These are phyloP conservation scores for Fusarium dimerum DNA, from an alignment of 2,329 filamentous ascomycete genomes.

Conservation along the genomic window DNA sequence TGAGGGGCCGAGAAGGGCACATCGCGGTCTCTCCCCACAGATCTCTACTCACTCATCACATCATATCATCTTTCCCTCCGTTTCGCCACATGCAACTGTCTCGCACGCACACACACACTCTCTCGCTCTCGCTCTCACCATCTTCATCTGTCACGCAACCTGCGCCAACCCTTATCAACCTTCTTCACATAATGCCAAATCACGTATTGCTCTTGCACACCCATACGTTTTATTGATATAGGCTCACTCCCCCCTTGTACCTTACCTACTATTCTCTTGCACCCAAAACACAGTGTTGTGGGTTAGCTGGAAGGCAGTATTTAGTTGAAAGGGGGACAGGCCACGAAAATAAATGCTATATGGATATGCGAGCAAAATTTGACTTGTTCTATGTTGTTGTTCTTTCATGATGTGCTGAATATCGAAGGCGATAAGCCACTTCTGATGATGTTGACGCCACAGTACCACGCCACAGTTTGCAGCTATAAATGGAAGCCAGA, in stretches of 20 bases:
- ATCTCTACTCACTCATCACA: slow-evolving; percentile 30
- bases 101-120: too few species aligned
- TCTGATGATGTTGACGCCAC: background rate
- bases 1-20: slow-evolving; percentile 29
- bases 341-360: slow-evolving; percentile 15
- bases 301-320: slow-evolving; percentile 20
- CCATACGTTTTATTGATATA: slow-evolving; percentile 21
- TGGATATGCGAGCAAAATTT: slow-evolving; percentile 3
- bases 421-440: too few species aligned
- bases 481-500: too few species aligned
- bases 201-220: slow-evolving; percentile 31
- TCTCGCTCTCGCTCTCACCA: slow-evolving; percentile 23
- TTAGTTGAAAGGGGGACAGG: slow-evolving; percentile 17
- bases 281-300: slow-evolving; percentile 15
- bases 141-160: slow-evolving; percentile 21
- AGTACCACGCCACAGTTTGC: background rate
- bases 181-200: slow-evolving; percentile 30
- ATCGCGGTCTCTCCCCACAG: slow-evolving; percentile 29
- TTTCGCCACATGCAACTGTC: slow-evolving; percentile 26
- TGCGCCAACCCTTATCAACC: slow-evolving; percentile 21
- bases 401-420: background rate
- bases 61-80: slow-evolving; percentile 26
- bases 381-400: background rate
- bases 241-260: slow-evolving; percentile 20
- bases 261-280: slow-evolving; percentile 18